Conservation (phyloP, 164 flowering plant genomes). For the grape (Vitis vinifera) region DNA sequence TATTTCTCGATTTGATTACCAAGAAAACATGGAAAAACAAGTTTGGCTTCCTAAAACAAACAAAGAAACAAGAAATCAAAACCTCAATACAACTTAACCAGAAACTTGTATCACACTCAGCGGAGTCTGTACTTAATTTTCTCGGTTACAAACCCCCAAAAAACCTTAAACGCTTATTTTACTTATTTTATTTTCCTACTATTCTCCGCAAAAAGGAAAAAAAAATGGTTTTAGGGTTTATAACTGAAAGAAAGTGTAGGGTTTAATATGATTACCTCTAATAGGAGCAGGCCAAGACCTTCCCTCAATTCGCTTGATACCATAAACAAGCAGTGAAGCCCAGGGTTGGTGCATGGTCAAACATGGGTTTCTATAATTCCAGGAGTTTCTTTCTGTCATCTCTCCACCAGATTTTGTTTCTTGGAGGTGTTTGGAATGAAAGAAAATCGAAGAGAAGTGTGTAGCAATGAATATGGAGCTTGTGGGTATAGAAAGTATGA, state of each 20-base stretch:
- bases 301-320: conserved; percentile 94
- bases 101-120: background rate
- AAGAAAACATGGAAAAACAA: too few species aligned
- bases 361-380: conserved; percentile 71
- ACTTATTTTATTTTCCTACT: too few species aligned
- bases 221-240: background rate
- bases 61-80: too few species aligned
- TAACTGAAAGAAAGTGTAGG: background rate
- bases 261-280: conserved; percentile 40
- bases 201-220: background rate
- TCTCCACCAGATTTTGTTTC: too few species aligned
- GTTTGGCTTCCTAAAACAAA: too few species aligned
- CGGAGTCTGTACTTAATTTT: too few species aligned
- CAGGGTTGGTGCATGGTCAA: conserved; percentile 97
- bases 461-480: too few species aligned
- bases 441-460: too few species aligned
- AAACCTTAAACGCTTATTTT: too few species aligned
- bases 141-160: background rate
- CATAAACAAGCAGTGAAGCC: conserved; percentile 88
- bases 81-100: background rate
- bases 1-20: too few species aligned
- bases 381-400: conserved; percentile 25
- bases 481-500: too few species aligned
- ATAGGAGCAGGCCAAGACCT: conserved; percentile 93
- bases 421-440: too few species aligned